These are phyloP conservation scores for Albatrellus ellisii DNA, from an alignment of 768 basidiomycete genomes.

Conservation along the genomic window DNA sequence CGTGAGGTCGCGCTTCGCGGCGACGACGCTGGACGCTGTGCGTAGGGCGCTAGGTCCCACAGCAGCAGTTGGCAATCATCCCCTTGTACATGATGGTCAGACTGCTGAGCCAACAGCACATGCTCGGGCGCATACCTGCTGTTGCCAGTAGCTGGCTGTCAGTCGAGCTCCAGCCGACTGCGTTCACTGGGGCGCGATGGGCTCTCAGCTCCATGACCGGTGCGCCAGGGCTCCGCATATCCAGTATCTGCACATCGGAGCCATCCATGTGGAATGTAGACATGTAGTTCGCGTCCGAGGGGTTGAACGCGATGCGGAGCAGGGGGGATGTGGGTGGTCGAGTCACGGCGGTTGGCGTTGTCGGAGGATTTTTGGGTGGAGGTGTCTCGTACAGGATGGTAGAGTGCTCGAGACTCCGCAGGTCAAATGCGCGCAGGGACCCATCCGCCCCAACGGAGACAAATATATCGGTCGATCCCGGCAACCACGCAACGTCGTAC, in stretches of 20 bases:
- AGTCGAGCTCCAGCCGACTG: constrained; percentile 81
- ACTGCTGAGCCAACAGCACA: constrained; percentile 1
- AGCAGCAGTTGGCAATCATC: constrained; percentile 92
- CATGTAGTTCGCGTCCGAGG: constrained; percentile 88
- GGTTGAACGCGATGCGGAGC: constrained; percentile 83
- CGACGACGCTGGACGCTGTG: constrained; percentile 43
- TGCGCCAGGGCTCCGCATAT: constrained; percentile 93
- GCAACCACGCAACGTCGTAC: constrained; percentile 98
- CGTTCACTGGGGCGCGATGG: constrained; percentile 74
- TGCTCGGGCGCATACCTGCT: constrained; percentile 44
- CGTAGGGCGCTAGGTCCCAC: constrained; percentile 73
- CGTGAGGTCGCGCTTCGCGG: constrained; percentile 60
- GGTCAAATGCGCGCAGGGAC: constrained; percentile 89
- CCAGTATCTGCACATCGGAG: constrained; percentile 79
- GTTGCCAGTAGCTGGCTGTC: constrained; percentile 80
- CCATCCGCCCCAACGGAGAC: constrained; percentile 98
- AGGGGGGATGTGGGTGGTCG: constrained; percentile 72
- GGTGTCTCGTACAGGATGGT: constrained; percentile 96
- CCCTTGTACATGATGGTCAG: constrained; percentile 32
- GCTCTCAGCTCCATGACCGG: constrained; percentile 87
- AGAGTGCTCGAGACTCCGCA: constrained; percentile 92
- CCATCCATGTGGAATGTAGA: constrained; percentile 96
- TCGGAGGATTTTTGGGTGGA: constrained; percentile 56
- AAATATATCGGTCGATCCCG: constrained; percentile 91
- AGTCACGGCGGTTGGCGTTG: constrained; percentile 45